A percentile compares a stretch with the other conserved stretches of the same genome.
Conservation (phyloP, 78 protist species). For the Protostelium mycophagum region DNA sequence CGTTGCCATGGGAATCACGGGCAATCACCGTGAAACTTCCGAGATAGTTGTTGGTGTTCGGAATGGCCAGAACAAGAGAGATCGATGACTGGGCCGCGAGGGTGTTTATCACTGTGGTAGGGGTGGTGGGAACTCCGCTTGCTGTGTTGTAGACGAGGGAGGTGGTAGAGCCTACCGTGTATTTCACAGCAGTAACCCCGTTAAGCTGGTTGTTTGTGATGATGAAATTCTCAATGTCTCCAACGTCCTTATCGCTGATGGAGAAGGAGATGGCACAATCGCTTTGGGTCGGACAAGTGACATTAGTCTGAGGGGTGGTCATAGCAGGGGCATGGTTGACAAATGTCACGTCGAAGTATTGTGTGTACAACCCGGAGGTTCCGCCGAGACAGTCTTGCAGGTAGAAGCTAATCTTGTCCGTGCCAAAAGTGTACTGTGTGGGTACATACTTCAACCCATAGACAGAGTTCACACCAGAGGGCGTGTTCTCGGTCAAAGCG, state of each 20-base stretch:
- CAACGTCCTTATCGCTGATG: constrained; percentile 5
- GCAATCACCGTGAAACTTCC: not conserved
- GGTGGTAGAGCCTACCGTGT: not conserved
- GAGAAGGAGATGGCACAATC: not conserved
- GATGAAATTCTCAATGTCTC: not conserved
- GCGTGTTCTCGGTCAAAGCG: no score
- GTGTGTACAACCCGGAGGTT: not conserved
- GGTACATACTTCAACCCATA: not conserved
- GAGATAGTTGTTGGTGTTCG: not conserved
- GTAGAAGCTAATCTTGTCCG: not conserved
- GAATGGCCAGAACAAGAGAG: not conserved
- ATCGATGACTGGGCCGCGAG: not conserved
- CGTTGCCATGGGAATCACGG: not conserved
- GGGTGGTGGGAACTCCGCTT: not conserved
- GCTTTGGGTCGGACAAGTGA: not conserved
- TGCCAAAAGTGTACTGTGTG: constrained; percentile 2
- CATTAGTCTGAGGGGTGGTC: not conserved
- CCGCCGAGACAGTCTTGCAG: constrained; percentile 1
- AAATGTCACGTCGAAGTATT: constrained; percentile 3
- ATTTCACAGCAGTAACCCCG: not conserved
- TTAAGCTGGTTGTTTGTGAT: not conserved
- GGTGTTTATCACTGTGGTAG: not conserved
- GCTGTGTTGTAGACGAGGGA: no score
- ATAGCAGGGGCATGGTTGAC: constrained; percentile 11
- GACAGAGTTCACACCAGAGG: not conserved